Percentiles rank a stretch among this genome's conserved stretches.
Evolutionary conservation across 192 early-diverging fungal species (phyloP).

Genomic region (Backusella morwellensis): DNA sequence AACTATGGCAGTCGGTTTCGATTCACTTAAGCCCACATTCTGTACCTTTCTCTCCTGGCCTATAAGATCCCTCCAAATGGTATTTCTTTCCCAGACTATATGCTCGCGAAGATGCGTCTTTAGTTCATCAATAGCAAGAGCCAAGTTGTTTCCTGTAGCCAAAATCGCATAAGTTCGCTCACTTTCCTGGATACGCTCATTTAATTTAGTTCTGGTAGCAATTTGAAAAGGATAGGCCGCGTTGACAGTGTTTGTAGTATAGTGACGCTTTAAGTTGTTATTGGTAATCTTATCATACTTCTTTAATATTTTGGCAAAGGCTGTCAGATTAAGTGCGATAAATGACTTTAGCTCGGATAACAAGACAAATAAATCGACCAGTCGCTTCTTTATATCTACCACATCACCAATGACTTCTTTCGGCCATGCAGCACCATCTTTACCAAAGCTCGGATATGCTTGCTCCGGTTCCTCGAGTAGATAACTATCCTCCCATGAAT

Average conservation of each 20-base stretch:
- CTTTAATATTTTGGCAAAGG: conserved; percentile 93
- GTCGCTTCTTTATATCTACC: conserved; percentile 29
- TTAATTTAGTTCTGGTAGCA: conserved; percentile 57
- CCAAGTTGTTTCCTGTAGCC: conserved; percentile 56
- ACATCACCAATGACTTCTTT: not conserved
- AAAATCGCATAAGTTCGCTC: conserved; percentile 62
- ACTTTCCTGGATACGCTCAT: conserved; percentile 60
- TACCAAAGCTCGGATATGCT: not conserved
- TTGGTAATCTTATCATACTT: conserved; percentile 96
- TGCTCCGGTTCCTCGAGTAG: not conserved
- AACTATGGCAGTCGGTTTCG: conserved; percentile 22
- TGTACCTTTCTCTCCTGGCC: conserved; percentile 79
- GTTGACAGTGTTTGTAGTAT: conserved; percentile 63
- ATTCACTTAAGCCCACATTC: conserved; percentile 54
- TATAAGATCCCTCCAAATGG: conserved; percentile 97
- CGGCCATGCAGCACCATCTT: not conserved
- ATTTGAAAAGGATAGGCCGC: conserved; percentile 67
- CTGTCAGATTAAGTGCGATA: conserved; percentile 86
- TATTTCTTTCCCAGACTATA: conserved; percentile 95
- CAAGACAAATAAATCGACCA: conserved; percentile 77
- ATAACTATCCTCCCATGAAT: not conserved
- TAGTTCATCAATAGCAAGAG: conserved; percentile 69
- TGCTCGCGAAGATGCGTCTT: conserved; percentile 81
- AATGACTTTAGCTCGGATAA: conserved; percentile 86
- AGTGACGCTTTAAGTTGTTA: conserved; percentile 63